Base-by-base conservation (phyloP, 2,329 filamentous ascomycete genomes). In the Fusarium odoratissimum region DNA sequence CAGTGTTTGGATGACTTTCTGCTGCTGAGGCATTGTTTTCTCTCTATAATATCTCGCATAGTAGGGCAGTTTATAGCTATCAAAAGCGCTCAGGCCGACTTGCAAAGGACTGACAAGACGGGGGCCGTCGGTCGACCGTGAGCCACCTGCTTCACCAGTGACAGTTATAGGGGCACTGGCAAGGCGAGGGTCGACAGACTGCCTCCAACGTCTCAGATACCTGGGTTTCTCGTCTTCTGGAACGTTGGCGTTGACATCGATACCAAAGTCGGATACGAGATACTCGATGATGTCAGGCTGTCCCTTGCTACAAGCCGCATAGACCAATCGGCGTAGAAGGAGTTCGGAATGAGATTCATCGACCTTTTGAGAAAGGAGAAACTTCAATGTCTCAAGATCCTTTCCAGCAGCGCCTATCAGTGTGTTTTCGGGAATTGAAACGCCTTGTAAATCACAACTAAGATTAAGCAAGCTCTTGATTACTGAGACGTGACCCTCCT, bases 71-170 rank as follows among this genome's bases (percentile, higher is more conserved):
- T 40, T 21, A 19, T 8, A 21, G 5, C 3, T 28, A 4, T 41
- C 23, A n/a, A 60, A 55, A 19, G 35, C 19, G 5, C 11, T 4
- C 19, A 60, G 3, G 16, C 17, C 16, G 5, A 28, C 30, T 3
- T 60, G 57, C 4, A 60, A 8, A 35, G 45, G 57, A 41, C 57
- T 60, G 8, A 35, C 1, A 14, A 55, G 40, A 12, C 17, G 25
- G 19, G 2, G 8, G 0, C 13, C 14, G 2, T 31, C 1, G 17
- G 1, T 17, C 19, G 25, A 0, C 13, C 1, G 12, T 5, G 35
- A n/a, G 4, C 19, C 30, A 37, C 5, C 13, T 14, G 31, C 33
- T 28, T 28, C 3, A 16, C 6, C 21, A 13, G 46, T 23, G 11
- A 16, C 12, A 23, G 19, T 17, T 4, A n/a, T 16, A 16, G 21